phyloP scores from a whole-genome alignment of 225 moss, liverwort and hornwort genomes.

The Pseudisothecium myosuroides region DNA sequence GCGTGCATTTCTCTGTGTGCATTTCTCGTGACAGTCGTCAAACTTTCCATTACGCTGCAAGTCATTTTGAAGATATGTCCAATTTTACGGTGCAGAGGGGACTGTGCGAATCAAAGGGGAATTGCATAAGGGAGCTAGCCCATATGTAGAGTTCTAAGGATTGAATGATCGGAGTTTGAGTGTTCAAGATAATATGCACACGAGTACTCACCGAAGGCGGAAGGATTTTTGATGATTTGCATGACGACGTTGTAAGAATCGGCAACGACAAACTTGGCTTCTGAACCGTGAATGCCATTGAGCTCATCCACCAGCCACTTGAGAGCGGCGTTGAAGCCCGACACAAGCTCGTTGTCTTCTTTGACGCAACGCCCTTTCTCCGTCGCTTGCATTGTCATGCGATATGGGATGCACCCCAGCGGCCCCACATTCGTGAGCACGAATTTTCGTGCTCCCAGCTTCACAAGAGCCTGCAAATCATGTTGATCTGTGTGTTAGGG shows the following conservation, averaged over 20 bases:
- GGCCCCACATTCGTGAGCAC: constrained; percentile 40
- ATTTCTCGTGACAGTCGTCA: background rate
- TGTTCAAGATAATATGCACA: background rate
- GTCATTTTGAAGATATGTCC: background rate
- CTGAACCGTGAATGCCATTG: background rate
- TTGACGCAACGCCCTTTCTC: constrained; percentile 12
- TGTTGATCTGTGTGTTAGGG: background rate
- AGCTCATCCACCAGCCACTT: constrained; percentile 30
- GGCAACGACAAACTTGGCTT: constrained; percentile 19
- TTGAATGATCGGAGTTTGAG: background rate
- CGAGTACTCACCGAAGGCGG: constrained; percentile 13
- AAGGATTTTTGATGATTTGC: constrained; percentile 21
- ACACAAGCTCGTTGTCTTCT: constrained; percentile 28
- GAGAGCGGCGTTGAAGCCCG: constrained; percentile 35
- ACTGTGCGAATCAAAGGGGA: background rate
- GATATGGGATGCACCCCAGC: constrained; percentile 43
- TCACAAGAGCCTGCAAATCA: constrained; percentile 15
- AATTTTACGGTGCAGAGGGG: too few species aligned
- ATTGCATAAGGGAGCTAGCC: background rate
- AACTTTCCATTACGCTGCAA: background rate
- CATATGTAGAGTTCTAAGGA: background rate
- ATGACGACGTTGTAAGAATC: constrained; percentile 23
- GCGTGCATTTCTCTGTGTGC: background rate
- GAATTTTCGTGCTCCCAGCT: constrained; percentile 36
- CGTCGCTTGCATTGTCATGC: constrained; percentile 9